A percentile compares a stretch with the other conserved stretches of the same genome.
phyloP scores from a whole-genome alignment of 768 basidiomycete species.

The Artomyces pyxidatus region DNA sequence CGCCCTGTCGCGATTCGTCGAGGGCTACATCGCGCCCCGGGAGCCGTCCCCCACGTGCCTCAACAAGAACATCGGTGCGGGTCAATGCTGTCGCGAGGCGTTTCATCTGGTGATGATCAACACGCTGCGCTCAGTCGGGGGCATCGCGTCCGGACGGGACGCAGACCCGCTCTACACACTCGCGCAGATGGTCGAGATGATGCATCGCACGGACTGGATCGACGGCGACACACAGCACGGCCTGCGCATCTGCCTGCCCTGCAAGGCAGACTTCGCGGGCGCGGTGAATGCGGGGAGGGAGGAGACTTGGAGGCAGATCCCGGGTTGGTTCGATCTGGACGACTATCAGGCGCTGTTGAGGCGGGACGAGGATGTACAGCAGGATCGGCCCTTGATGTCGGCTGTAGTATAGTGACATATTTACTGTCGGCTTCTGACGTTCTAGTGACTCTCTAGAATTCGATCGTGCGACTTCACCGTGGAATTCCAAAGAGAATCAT shows the following conservation, averaged over 20 bases:
- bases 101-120: conserved; percentile 75
- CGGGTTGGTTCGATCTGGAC: conserved; percentile 54
- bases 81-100: conserved; percentile 49
- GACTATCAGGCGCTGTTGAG: neutral
- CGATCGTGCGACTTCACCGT: no score
- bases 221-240: conserved; percentile 46
- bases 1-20: conserved; percentile 54
- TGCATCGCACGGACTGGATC: conserved; percentile 60
- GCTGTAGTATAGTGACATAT: neutral
- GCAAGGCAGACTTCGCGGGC: conserved; percentile 39
- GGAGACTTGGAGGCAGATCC: conserved; percentile 55
- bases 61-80: conserved; percentile 29
- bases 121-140: conserved; percentile 59
- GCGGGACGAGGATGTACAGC: neutral
- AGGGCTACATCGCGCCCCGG: conserved; percentile 43
- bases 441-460: no score
- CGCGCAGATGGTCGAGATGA: conserved; percentile 62
- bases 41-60: conserved; percentile 41
- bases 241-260: conserved; percentile 45
- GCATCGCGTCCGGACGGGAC: conserved; percentile 64
- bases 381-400: neutral
- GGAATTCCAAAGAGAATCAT: no score
- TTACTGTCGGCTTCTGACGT: no score
- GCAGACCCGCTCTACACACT: conserved; percentile 69
- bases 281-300: conserved; percentile 38